phyloP scores from a whole-genome alignment of 331 rosid genomes.

The Ulmus americana region DNA sequence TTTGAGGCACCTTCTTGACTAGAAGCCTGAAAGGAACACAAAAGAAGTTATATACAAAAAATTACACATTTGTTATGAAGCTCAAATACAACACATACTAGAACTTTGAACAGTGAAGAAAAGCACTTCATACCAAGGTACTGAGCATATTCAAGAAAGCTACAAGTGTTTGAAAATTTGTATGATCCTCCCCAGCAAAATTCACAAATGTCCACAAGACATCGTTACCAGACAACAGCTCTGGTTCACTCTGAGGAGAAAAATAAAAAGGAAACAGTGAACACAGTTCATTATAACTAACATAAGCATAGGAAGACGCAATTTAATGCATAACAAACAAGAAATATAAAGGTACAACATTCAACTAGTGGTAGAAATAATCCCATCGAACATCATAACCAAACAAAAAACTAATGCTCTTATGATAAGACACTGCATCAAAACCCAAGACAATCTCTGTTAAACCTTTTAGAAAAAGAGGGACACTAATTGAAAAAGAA shows the following conservation, averaged over 20 bases:
- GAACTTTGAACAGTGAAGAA: conserved; percentile 17
- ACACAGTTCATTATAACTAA: conserved; percentile 20
- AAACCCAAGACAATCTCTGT: neutral
- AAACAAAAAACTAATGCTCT: neutral
- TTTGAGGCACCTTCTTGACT: conserved; percentile 89
- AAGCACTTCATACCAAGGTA: conserved; percentile 58
- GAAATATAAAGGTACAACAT: neutral
- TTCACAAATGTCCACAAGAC: conserved; percentile 94
- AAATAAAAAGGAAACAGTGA: neutral
- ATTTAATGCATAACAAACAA: conserved; percentile 2
- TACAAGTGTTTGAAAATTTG: conserved; percentile 82
- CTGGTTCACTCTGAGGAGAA: conserved; percentile 73
- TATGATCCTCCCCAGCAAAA: conserved; percentile 97
- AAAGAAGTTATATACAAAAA: conserved; percentile 2
- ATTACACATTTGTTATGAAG: conserved; percentile 4
- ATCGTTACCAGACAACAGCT: conserved; percentile 83
- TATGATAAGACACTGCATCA: neutral
- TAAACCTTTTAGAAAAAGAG: neutral
- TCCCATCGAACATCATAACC: neutral
- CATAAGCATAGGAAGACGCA: conserved; percentile 10
- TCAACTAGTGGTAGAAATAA: neutral
- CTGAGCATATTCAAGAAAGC: conserved; percentile 95
- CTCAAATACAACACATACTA: conserved; percentile 6
- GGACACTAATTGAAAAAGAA: neutral
- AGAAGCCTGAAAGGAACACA: conserved; percentile 55